These are phyloP conservation scores for Eucalyptus fibrosa DNA, from an alignment of 345 rosid genomes.

Conservation along the genomic window DNA sequence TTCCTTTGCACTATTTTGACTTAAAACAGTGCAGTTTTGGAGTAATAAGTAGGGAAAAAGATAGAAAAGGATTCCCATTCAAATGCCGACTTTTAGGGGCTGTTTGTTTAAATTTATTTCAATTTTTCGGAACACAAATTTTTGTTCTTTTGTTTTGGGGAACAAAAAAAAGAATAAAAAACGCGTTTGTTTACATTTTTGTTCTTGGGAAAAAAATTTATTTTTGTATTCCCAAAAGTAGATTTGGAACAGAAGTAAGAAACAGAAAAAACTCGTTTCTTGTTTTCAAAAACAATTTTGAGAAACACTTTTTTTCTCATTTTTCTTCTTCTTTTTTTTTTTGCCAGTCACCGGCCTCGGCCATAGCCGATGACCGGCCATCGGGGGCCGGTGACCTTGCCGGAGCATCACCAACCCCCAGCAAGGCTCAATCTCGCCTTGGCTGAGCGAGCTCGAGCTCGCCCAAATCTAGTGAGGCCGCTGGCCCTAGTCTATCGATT, in stretches of 20 bases:
- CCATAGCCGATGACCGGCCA: no score
- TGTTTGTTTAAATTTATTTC: no score
- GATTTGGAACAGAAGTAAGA: fast-evolving
- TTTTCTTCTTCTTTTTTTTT: no score
- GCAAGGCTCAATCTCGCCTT: fast-evolving
- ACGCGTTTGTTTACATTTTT: fast-evolving
- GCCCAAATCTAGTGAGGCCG: no score
- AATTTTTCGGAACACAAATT: fast-evolving
- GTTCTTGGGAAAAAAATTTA: fast-evolving
- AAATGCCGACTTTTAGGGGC: background rate
- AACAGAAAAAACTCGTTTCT: no score
- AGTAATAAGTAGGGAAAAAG: background rate
- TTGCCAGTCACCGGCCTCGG: fast-evolving
- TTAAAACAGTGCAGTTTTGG: background rate
- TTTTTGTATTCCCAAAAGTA: fast-evolving
- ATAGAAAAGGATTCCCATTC: background rate
- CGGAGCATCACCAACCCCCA: fast-evolving
- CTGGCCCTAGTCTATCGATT: fast-evolving
- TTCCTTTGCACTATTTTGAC: background rate
- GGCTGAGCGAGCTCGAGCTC: fast-evolving
- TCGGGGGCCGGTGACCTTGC: fast-evolving
- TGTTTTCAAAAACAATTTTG: fast-evolving
- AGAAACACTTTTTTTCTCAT: fast-evolving
- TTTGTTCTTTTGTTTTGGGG: fast-evolving
- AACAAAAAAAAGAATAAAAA: fast-evolving